These are phyloP conservation scores for Collybia nuda DNA, from an alignment of 768 basidiomycete genomes.

Conservation along the genomic window DNA sequence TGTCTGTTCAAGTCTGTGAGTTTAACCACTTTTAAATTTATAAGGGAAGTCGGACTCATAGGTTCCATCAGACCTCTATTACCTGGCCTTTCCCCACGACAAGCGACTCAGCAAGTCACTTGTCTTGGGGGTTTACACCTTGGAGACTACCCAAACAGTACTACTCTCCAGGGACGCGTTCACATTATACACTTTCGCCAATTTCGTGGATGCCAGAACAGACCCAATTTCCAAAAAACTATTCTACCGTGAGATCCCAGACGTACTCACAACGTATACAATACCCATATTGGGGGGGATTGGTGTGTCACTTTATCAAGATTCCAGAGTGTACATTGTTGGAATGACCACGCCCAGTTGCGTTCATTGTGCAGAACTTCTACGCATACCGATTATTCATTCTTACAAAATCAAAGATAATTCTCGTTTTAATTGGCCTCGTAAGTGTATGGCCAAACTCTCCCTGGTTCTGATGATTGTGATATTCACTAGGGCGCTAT, in stretches of 20 bases:
- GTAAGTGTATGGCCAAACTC: neutral
- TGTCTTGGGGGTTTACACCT: conserved; percentile 11
- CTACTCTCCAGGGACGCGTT: conserved; percentile 6
- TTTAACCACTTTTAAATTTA: neutral
- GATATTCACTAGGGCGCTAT: neutral
- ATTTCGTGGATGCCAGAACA: neutral
- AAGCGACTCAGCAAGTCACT: conserved; percentile 7
- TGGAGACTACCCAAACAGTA: conserved; percentile 13
- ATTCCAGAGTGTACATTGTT: neutral
- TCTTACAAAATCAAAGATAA: neutral
- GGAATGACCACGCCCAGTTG: neutral
- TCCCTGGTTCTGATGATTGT: neutral
- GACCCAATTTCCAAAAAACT: neutral
- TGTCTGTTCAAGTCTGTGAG: conserved; percentile 18
- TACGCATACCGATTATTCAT: neutral
- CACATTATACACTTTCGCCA: conserved; percentile 2
- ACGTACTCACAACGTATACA: conserved; percentile 1
- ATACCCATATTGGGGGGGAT: conserved; percentile 1
- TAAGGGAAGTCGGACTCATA: neutral
- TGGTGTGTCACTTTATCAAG: neutral
- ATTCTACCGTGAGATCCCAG: neutral
- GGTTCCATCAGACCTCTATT: conserved; percentile 13
- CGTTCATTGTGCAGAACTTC: conserved; percentile 2
- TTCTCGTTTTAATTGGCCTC: neutral
- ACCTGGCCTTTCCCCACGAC: conserved; percentile 16